phyloP scores from a whole-genome alignment of 2,329 filamentous ascomycete genomes.

The Pseudogymnoascus sp. region DNA sequence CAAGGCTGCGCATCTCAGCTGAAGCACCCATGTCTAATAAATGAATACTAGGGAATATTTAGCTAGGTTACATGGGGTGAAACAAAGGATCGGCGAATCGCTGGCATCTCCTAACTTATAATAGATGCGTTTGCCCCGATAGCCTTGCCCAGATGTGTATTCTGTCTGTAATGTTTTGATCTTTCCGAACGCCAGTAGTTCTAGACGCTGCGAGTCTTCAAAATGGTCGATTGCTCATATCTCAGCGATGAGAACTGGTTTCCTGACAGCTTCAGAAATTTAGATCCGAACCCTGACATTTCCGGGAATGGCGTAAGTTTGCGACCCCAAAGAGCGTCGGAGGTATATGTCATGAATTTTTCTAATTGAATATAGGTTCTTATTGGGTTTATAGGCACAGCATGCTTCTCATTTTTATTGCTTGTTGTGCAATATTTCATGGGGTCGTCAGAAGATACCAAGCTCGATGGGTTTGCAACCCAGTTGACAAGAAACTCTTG shows the following conservation, averaged over 20 bases:
- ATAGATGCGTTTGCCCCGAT: no score
- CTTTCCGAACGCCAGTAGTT: no score
- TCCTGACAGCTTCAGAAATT: no score
- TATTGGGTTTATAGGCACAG: not conserved
- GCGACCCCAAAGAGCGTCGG: not conserved
- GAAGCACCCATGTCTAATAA: not conserved
- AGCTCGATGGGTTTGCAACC: not conserved
- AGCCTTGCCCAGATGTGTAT: no score
- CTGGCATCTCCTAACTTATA: no score
- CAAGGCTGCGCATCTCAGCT: not conserved
- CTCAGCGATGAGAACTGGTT: no score
- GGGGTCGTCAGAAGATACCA: not conserved
- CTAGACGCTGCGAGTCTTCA: no score
- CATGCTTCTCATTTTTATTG: not conserved
- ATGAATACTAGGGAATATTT: no score
- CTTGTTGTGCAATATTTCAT: not conserved
- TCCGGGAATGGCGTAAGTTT: not conserved
- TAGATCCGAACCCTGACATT: not conserved
- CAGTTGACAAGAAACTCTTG: not conserved
- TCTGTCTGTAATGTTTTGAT: no score
- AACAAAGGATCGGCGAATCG: no score
- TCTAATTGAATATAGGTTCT: not conserved
- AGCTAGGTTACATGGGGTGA: no score
- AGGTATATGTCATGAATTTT: not conserved
- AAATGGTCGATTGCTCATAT: no score